Evolutionary conservation across 306 rosid species (phyloP).

Genomic region (Cucurbita moschata): DNA sequence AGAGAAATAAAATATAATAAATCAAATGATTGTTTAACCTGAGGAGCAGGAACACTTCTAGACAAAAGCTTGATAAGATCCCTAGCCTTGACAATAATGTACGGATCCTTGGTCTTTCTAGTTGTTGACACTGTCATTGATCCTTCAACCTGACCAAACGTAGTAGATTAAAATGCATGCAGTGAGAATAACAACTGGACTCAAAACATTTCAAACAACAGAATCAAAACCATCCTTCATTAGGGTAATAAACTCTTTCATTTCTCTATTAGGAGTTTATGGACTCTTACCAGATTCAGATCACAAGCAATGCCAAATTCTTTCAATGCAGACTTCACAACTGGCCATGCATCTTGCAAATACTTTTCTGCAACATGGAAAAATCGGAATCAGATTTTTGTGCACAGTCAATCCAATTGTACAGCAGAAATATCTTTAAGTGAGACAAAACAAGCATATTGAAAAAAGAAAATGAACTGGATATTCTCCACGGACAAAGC

Average conservation of each 20-base stretch:
- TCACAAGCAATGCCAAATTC: slow-evolving; percentile 43
- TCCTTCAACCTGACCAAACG: slow-evolving; percentile 48
- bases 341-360: slow-evolving; percentile 66
- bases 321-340: slow-evolving; percentile 47
- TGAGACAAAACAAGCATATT: neutral
- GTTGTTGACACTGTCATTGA: slow-evolving; percentile 92
- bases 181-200: neutral
- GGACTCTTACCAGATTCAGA: slow-evolving; percentile 45
- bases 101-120: slow-evolving; percentile 78
- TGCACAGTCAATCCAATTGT: neutral
- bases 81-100: slow-evolving; percentile 69
- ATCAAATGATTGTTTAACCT: slow-evolving; percentile 23
- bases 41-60: slow-evolving; percentile 86
- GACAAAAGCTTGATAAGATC: slow-evolving; percentile 84
- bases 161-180: neutral
- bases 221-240: neutral
- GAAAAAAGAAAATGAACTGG: neutral
- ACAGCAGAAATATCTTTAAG: neutral
- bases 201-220: neutral
- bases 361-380: slow-evolving; percentile 39
- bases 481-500: neutral
- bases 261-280: neutral
- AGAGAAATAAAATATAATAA: neutral
- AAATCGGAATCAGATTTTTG: neutral
- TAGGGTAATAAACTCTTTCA: neutral